These are phyloP conservation scores for Trypanosoma conorhini DNA, from an alignment of 208 protist genomes.

Conservation along the genomic window DNA sequence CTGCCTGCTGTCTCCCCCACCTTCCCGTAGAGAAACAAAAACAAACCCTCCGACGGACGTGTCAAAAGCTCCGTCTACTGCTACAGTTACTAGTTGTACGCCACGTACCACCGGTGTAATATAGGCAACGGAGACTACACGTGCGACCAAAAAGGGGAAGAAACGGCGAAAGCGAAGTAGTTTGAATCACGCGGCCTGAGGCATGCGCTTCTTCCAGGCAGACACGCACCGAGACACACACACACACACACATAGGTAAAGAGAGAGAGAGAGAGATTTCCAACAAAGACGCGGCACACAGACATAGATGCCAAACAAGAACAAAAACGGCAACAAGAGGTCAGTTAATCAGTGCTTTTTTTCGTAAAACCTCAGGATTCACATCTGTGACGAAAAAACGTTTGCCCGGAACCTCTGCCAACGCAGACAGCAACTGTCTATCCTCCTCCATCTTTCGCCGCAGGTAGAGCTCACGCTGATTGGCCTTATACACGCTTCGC, in stretches of 20 bases:
- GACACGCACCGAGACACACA: conserved; percentile 5
- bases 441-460: conserved; percentile 36
- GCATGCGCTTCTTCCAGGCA: not conserved
- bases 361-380: conserved; percentile 29
- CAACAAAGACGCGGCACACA: not conserved
- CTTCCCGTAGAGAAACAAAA: not conserved
- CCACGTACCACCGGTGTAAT: conserved; percentile 2
- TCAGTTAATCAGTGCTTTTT: conserved; percentile 25
- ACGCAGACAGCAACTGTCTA: conserved; percentile 31
- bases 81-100: conserved; percentile 30
- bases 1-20: not conserved
- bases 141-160: not conserved
- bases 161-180: not conserved
- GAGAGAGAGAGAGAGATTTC: too few relatives aligned
- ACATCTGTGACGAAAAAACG: conserved; percentile 54
- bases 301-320: conserved; percentile 17
- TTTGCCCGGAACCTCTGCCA: conserved; percentile 51
- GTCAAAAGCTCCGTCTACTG: conserved; percentile 15
- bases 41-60: conserved; percentile 1
- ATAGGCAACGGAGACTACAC: conserved; percentile 6
- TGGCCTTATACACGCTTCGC: conserved; percentile 56
- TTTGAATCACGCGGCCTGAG: not conserved
- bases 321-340: not conserved
- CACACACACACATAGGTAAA: not conserved
- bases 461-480: conserved; percentile 50